A percentile compares a stretch with the other conserved stretches of the same genome.
These are phyloP conservation scores for Scheffersomyces quercinus DNA, from an alignment of 1,139 yeast species.

Conservation along the genomic window DNA sequence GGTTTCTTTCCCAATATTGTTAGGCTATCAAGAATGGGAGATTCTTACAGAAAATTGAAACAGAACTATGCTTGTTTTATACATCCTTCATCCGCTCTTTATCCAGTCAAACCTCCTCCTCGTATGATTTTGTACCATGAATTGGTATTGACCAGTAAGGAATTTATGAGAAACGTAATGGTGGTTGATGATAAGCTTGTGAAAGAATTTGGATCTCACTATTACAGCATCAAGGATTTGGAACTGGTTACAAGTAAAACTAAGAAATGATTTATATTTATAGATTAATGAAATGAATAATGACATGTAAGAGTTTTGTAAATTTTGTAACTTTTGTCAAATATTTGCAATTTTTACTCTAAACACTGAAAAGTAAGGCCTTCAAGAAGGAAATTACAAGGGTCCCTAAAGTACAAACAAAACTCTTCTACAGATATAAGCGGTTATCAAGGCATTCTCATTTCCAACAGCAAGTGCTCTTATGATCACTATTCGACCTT, in stretches of 20 bases:
- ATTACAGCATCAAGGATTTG: conserved; percentile 21
- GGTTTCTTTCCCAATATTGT: conserved; percentile 88
- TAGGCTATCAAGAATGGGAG: conserved; percentile 68
- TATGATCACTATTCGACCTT: too few relatives aligned
- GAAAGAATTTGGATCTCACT: conserved; percentile 65
- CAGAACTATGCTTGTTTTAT: conserved; percentile 67
- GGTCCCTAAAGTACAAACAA: too few relatives aligned
- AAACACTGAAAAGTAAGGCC: too few relatives aligned
- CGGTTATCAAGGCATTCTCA: too few relatives aligned
- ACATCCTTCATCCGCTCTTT: conserved; percentile 80
- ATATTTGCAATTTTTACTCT: too few relatives aligned
- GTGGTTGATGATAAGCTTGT: conserved; percentile 69
- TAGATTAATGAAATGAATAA: too few relatives aligned
- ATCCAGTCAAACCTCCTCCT: conserved; percentile 66
- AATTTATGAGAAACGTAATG: conserved; percentile 86
- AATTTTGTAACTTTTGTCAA: too few relatives aligned
- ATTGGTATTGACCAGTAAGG: conserved; percentile 81
- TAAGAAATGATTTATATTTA: not conserved
- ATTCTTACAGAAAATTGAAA: conserved; percentile 62
- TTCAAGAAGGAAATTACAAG: too few relatives aligned
- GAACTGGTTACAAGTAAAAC: conserved; percentile 3
- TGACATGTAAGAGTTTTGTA: too few relatives aligned
- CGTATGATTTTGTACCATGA: conserved; percentile 77
- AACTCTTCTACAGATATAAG: too few relatives aligned
- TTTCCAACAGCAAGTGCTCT: too few relatives aligned